Conservation (phyloP, 2,329 filamentous ascomycete species). For the Hymenoscyphus albidus region DNA sequence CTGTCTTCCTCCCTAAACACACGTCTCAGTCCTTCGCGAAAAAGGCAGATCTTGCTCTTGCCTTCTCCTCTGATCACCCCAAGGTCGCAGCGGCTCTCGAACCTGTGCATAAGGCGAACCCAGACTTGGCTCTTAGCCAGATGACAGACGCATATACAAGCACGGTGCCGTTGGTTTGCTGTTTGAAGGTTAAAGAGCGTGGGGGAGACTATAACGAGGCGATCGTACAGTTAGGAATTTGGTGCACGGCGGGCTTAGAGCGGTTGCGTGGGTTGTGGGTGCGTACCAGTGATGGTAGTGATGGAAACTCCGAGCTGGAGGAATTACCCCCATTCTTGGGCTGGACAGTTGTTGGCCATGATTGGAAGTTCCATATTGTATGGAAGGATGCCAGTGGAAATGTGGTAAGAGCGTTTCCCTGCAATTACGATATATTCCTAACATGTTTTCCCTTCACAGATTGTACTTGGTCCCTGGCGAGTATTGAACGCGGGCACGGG, state of each 20-base stretch:
- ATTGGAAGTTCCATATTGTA: constrained; percentile 24
- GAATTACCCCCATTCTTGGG: constrained; percentile 20
- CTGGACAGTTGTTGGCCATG: constrained; percentile 20
- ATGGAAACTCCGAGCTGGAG: constrained; percentile 3
- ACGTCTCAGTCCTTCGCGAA: constrained; percentile 21
- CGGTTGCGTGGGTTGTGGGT: constrained; percentile 17
- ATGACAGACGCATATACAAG: constrained; percentile 24
- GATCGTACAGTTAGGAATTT: constrained; percentile 22
- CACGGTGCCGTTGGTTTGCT: constrained; percentile 20
- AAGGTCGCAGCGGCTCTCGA: constrained; percentile 17
- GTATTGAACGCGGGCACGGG: constrained; percentile 18
- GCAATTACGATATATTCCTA: constrained; percentile 12
- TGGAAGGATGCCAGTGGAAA: constrained; percentile 22
- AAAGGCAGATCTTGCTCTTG: constrained; percentile 23
- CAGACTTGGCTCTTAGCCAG: constrained; percentile 21
- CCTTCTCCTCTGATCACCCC: constrained; percentile 20
- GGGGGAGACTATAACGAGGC: constrained; percentile 22
- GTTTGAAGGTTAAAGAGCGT: constrained; percentile 20
- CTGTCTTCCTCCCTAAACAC: constrained; percentile 19
- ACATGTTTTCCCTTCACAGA: constrained; percentile 13
- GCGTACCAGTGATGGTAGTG: constrained; percentile 5
- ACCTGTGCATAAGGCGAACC: constrained; percentile 19
- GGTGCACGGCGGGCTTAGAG: constrained; percentile 21
- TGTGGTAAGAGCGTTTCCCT: constrained; percentile 17
- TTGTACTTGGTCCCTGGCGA: constrained; percentile 17